Evolutionary conservation across 768 basidiomycete species (phyloP).

Genomic region (Lentinus brumalis): DNA sequence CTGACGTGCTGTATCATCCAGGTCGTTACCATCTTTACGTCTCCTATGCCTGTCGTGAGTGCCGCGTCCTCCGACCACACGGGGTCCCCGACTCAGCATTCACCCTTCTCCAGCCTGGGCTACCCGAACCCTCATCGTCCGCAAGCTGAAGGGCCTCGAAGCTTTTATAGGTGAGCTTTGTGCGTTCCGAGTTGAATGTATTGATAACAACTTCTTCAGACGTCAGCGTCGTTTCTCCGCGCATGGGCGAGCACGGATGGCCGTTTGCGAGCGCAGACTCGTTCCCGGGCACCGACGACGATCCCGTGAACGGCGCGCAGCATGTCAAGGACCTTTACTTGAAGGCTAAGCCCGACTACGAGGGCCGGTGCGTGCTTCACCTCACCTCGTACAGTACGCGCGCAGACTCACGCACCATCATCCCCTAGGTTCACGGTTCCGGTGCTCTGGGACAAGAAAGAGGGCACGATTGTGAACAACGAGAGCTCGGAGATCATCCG

Average conservation of each 20-base stretch:
- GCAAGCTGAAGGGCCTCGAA: conserved; percentile 92
- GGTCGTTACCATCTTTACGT: conserved; percentile 93
- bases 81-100: neutral
- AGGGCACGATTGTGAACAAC: conserved; percentile 88
- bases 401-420: neutral
- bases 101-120: conserved; percentile 73
- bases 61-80: accelerated
- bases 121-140: conserved; percentile 82
- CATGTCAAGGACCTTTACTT: conserved; percentile 88
- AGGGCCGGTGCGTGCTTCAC: conserved; percentile 56
- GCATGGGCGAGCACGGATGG: conserved; percentile 85
- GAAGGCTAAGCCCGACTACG: conserved; percentile 69
- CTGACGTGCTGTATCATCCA: conserved; percentile 28
- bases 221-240: conserved; percentile 82
- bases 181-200: neutral
- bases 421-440: conserved; percentile 78
- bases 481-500: conserved; percentile 95
- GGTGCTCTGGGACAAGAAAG: conserved; percentile 91
- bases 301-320: conserved; percentile 68
- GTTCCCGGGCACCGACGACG: conserved; percentile 71
- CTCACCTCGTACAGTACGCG: neutral
- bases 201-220: conserved; percentile 42
- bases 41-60: conserved; percentile 80
- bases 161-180: conserved; percentile 67
- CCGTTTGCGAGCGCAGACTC: conserved; percentile 72